phyloP scores from a whole-genome alignment of 371 early-diverging fungal genomes.

The Lichtheimia hyalospora region DNA sequence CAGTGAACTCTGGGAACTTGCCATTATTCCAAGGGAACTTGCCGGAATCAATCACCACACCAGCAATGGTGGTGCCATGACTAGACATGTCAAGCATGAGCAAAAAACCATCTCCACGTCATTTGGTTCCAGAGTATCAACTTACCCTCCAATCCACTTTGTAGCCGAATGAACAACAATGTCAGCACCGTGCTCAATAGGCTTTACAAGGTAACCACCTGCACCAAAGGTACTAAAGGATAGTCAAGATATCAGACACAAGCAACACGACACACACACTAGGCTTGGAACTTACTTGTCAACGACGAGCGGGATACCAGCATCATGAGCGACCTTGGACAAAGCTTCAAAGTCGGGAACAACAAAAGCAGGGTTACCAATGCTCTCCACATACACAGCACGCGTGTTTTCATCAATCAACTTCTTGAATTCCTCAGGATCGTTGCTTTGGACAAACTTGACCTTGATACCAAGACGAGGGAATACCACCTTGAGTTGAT shows the following conservation, averaged over 20 bases:
- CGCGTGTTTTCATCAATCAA: slow-evolving; percentile 85
- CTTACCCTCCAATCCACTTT: slow-evolving; percentile 81
- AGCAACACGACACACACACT: too few species aligned
- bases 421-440: slow-evolving; percentile 60
- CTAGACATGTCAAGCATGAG: slow-evolving; percentile 34
- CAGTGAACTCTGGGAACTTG: slow-evolving; percentile 84
- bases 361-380: slow-evolving; percentile 85
- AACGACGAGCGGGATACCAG: slow-evolving; percentile 82
- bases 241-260: slow-evolving; percentile 10
- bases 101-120: slow-evolving; percentile 1
- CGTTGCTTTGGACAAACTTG: slow-evolving; percentile 73
- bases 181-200: slow-evolving; percentile 90
- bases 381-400: slow-evolving; percentile 83
- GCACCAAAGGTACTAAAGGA: slow-evolving; percentile 91
- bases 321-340: slow-evolving; percentile 74
- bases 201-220: slow-evolving; percentile 83
- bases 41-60: slow-evolving; percentile 82
- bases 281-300: slow-evolving; percentile 70
- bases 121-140: not conserved
- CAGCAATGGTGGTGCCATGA: slow-evolving; percentile 83
- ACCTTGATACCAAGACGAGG: slow-evolving; percentile 82
- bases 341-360: slow-evolving; percentile 83
- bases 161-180: slow-evolving; percentile 89
- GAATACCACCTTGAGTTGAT: slow-evolving; percentile 82
- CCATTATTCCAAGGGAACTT: slow-evolving; percentile 88